Conservation (phyloP, 768 basidiomycete genomes). For the Mycena pura region DNA sequence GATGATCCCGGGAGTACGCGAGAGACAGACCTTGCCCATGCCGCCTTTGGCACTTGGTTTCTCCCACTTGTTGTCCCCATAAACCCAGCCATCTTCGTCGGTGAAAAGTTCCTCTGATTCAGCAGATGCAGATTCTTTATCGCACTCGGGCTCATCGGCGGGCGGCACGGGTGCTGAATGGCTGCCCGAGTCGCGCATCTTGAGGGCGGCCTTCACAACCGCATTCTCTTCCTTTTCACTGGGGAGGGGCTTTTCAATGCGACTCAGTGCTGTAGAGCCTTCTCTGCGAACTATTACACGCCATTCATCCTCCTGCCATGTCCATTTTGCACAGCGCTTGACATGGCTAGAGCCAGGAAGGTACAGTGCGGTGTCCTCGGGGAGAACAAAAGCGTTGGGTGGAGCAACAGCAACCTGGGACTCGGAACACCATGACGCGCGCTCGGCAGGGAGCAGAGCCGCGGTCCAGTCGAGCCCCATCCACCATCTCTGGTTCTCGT, state of each 20-base stretch:
- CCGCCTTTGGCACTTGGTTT: slow-evolving; percentile 75
- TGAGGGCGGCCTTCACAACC: slow-evolving; percentile 63
- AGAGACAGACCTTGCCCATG: slow-evolving; percentile 73
- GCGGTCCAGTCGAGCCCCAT: slow-evolving; percentile 97
- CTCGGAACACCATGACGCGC: slow-evolving; percentile 84
- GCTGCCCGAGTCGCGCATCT: slow-evolving; percentile 46
- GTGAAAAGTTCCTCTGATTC: slow-evolving; percentile 54
- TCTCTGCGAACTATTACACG: slow-evolving; percentile 71
- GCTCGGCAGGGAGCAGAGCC: slow-evolving; percentile 86
- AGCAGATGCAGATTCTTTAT: slow-evolving; percentile 35
- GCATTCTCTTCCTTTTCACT: slow-evolving; percentile 52
- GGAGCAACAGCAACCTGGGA: slow-evolving; percentile 68
- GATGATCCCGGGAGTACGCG: background rate
- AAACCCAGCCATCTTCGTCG: slow-evolving; percentile 91
- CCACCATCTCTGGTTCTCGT: slow-evolving; percentile 98
- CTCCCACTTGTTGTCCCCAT: slow-evolving; percentile 97
- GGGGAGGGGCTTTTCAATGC: slow-evolving; percentile 70
- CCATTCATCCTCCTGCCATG: slow-evolving; percentile 95
- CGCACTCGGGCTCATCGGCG: slow-evolving; percentile 28
- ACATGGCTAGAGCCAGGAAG: slow-evolving; percentile 50
- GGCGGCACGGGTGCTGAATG: background rate
- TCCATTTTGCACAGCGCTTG: slow-evolving; percentile 82
- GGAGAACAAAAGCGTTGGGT: slow-evolving; percentile 71
- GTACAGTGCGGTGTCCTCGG: slow-evolving; percentile 65
- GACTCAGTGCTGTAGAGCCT: slow-evolving; percentile 48